Evolutionary conservation across 495 filamentous ascomycete species (phyloP).

Genomic region (Trichoderma asperelloides): DNA sequence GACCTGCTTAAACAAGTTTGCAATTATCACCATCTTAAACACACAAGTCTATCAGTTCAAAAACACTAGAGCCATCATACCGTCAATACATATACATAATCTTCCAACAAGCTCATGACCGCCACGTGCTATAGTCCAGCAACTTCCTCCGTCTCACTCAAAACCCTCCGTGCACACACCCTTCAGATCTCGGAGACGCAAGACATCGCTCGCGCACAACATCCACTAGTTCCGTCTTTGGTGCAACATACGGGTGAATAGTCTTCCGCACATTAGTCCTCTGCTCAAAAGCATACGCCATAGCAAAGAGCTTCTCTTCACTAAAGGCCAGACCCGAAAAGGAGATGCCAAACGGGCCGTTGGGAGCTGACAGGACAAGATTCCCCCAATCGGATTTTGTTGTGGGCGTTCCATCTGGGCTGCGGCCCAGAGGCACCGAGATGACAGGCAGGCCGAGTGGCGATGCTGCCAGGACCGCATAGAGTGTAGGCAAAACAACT

Average conservation of each 20-base stretch:
- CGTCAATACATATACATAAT: too few relatives aligned
- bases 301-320: constrained; percentile 48
- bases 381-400: constrained; percentile 11
- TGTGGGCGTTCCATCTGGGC: constrained; percentile 1
- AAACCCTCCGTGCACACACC: neutral
- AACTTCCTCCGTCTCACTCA: neutral
- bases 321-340: constrained; percentile 50
- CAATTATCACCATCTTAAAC: too few relatives aligned
- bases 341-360: constrained; percentile 18
- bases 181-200: neutral
- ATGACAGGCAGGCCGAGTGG: constrained; percentile 30
- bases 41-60: too few relatives aligned
- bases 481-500: constrained; percentile 30
- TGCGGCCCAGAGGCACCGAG: constrained; percentile 35
- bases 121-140: neutral
- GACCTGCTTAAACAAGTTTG: too few relatives aligned
- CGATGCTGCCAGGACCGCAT: constrained; percentile 18
- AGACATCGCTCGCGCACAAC: constrained; percentile 9
- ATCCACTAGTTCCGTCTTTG: constrained; percentile 38
- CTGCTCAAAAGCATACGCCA: constrained; percentile 63
- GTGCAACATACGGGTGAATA: constrained; percentile 39
- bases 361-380: constrained; percentile 13
- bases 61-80: too few relatives aligned
- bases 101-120: neutral
- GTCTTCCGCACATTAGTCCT: constrained; percentile 41